Evolutionary conservation across 106 monocot species (phyloP).

Genomic region (Agapanthus africanus): DNA sequence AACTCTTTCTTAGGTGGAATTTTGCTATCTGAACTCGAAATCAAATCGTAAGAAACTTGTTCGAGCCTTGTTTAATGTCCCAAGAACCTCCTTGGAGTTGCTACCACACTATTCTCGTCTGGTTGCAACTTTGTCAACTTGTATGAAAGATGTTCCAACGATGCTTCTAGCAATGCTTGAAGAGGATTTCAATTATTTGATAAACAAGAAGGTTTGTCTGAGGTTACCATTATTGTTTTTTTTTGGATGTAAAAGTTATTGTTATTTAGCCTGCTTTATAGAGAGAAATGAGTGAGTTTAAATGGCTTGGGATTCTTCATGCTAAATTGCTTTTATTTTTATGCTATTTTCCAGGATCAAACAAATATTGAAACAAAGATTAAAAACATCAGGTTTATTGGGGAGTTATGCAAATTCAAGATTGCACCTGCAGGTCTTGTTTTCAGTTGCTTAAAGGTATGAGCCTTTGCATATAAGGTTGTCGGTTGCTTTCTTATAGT

Average conservation of each 20-base stretch:
- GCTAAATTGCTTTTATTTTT: conserved; percentile 2
- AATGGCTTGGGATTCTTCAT: background rate
- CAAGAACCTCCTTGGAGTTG: conserved; percentile 89
- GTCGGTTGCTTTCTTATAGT: no score
- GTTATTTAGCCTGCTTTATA: background rate
- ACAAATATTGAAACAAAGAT: conserved; percentile 98
- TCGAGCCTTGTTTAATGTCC: conserved; percentile 73
- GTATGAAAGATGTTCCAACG: conserved; percentile 89
- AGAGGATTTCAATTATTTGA: conserved; percentile 93
- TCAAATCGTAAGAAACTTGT: conserved; percentile 86
- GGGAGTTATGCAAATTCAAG: conserved; percentile 97
- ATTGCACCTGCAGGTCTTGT: conserved; percentile 75
- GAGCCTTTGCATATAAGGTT: no score
- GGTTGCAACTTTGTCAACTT: conserved; percentile 90
- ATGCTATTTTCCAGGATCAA: conserved; percentile 67
- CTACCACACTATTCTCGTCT: conserved; percentile 94
- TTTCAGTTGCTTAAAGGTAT: conserved; percentile 95
- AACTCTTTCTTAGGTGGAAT: conserved; percentile 63
- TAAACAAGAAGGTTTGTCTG: conserved; percentile 81
- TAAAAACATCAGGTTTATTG: conserved; percentile 98
- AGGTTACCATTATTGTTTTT: background rate
- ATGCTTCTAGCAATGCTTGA: conserved; percentile 79
- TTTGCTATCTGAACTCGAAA: conserved; percentile 97
- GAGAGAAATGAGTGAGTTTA: background rate
- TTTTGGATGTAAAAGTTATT: background rate